Percentiles rank a stretch among this genome's conserved stretches.
Conservation (phyloP, 371 early-diverging fungal genomes). For the Rhizopus delemar region DNA sequence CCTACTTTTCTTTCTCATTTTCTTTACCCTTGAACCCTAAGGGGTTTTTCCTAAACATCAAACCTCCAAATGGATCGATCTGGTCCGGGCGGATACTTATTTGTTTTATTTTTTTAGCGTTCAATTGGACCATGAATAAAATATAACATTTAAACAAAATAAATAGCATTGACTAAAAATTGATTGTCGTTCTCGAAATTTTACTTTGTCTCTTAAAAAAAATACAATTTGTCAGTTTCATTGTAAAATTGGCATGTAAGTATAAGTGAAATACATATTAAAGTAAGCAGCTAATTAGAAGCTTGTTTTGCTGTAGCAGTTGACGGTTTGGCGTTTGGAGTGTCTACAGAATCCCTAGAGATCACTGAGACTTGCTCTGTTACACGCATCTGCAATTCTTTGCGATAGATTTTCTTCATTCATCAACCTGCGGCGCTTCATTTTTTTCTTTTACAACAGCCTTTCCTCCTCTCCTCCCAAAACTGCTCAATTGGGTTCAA, state of each 20-base stretch:
- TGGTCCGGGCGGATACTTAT: too few species aligned
- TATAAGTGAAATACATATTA: background rate
- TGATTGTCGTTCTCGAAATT: conserved; percentile 4
- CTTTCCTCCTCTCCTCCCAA: too few species aligned
- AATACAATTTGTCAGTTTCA: background rate
- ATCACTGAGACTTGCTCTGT: conserved; percentile 7
- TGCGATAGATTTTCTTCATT: conserved; percentile 11
- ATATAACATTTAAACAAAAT: too few species aligned
- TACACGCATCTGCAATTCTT: conserved; percentile 16
- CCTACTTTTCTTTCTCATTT: too few species aligned
- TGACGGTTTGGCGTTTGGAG: conserved; percentile 9
- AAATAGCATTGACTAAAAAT: too few species aligned
- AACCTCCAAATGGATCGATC: too few species aligned
- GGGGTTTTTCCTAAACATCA: too few species aligned
- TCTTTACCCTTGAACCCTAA: too few species aligned
- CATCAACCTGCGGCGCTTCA: conserved; percentile 12
- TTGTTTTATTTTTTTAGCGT: too few species aligned
- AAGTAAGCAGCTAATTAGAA: background rate
- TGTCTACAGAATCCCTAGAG: conserved; percentile 13
- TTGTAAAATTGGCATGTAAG: background rate
- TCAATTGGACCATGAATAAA: too few species aligned
- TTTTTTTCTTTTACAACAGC: conserved; percentile 15
- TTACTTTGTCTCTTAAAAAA: conserved; percentile 1
- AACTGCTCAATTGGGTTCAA: conserved; percentile 13
- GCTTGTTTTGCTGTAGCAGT: conserved; percentile 4